These are phyloP conservation scores for Aspergillus campestris DNA, from an alignment of 495 filamentous ascomycete genomes.

Conservation along the genomic window DNA sequence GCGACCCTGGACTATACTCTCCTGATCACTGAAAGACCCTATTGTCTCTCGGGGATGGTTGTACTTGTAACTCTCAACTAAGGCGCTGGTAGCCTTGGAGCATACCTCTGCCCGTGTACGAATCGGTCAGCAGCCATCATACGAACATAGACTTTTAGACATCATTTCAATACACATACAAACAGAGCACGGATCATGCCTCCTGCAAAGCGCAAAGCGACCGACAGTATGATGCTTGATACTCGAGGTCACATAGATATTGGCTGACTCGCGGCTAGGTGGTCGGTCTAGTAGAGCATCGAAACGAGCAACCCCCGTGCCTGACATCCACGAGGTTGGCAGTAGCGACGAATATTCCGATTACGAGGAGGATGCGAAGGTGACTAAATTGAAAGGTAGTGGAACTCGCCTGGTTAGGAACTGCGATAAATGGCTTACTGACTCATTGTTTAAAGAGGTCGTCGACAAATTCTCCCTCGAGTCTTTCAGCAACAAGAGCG, in stretches of 20 bases:
- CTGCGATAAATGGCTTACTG: constrained; percentile 2
- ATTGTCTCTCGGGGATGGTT: background rate
- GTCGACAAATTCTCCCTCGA: constrained; percentile 60
- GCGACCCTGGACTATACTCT: background rate
- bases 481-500: constrained; percentile 36
- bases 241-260: constrained; percentile 12
- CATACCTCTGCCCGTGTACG: background rate
- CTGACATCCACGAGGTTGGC: constrained; percentile 54
- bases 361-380: constrained; percentile 42
- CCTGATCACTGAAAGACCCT: background rate
- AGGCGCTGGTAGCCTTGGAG: constrained; percentile 19
- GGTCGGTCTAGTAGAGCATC: constrained; percentile 51
- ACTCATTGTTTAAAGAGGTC: constrained; percentile 35
- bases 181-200: constrained; percentile 45
- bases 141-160: too few relatives aligned
- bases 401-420: constrained; percentile 21
- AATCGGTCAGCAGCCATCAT: too few relatives aligned
- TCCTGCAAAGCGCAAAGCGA: constrained; percentile 64
- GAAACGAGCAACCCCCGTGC: constrained; percentile 59
- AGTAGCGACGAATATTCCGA: constrained; percentile 68
- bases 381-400: constrained; percentile 39
- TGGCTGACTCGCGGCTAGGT: constrained; percentile 36
- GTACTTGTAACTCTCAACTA: constrained; percentile 3
- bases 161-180: background rate
- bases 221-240: constrained; percentile 38